phyloP scores from a whole-genome alignment of 805 yeast species.

The Monosporozyma aquatica region DNA sequence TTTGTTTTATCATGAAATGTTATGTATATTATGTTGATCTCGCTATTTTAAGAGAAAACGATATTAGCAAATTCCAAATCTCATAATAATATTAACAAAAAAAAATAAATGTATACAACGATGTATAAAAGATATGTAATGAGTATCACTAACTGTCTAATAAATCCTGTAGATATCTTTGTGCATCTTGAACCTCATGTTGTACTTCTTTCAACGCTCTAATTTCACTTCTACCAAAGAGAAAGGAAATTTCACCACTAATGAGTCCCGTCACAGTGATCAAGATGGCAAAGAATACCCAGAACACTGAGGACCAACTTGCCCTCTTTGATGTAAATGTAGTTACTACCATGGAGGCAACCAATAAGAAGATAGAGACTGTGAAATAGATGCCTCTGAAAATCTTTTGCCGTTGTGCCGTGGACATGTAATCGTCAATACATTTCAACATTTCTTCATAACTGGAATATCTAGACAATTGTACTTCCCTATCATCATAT shows the following conservation, averaged over 20 bases:
- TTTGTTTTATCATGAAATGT: too few relatives aligned
- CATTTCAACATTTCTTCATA: slow-evolving; percentile 44
- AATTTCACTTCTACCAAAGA: slow-evolving; percentile 74
- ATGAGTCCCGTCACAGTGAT: slow-evolving; percentile 58
- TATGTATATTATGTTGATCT: too few relatives aligned
- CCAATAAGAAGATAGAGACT: slow-evolving; percentile 40
- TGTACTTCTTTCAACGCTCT: slow-evolving; percentile 72
- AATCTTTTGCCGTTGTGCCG: slow-evolving; percentile 47
- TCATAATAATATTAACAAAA: neutral
- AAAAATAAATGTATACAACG: neutral
- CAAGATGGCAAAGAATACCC: slow-evolving; percentile 46
- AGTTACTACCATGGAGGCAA: slow-evolving; percentile 47
- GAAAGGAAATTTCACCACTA: slow-evolving; percentile 67
- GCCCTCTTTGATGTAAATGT: slow-evolving; percentile 48
- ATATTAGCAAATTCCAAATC: too few relatives aligned
- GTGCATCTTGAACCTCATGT: slow-evolving; percentile 47
- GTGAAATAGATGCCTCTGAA: slow-evolving; percentile 64
- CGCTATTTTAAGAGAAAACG: too few relatives aligned
- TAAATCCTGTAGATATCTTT: slow-evolving; percentile 6
- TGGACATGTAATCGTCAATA: slow-evolving; percentile 41
- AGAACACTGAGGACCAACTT: slow-evolving; percentile 59
- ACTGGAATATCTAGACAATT: slow-evolving; percentile 15
- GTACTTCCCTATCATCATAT: slow-evolving; percentile 4
- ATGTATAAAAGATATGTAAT: neutral
- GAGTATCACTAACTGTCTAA: neutral